Evolutionary conservation across 169 alveolate genomes (phyloP), one percentile per base, ranked within the genome.

Genomic region (Perkinsus marinus): DNA sequence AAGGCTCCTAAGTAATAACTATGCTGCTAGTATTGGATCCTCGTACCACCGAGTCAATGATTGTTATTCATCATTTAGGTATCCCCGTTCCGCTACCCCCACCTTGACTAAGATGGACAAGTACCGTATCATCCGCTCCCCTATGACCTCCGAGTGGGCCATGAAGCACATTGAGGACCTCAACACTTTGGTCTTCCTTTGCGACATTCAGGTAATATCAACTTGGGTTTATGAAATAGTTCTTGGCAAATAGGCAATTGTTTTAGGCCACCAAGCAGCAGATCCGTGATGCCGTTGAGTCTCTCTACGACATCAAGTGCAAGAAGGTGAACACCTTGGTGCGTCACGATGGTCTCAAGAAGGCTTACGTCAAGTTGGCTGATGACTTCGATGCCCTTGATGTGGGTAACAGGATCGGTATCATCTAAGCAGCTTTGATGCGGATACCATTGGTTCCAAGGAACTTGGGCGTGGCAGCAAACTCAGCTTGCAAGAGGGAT

Each of bases 331-430:
- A 99, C 96, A 98, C 99, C 90, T 97, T 98, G 43, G 98, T 96
- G 95, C 95, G 97, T 94, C 98, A 98, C 37, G 99, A 97, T 93
- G 99, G 99, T 89, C 97, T 93, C 93, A 98, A 98, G 98, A 98
- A 98, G 97, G 99, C 99, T 69, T 98, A 96, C 96, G 99, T 98
- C 90, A 97, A 97, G 92, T 94, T 98, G 68, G 96, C 99, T 30
- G 96, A 98, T 46, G 99, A 98, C 92, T 97, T 96, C 92, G 99
- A 98, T 91, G 99, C 99, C 91, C 97, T 98, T 91, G 99, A 98
- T 91, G 99, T 98, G 90, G 99, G 99, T 92, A 98, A 98, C 98
- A 98, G 97, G 93, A 98, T 98, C 92, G 99, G 99, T 93, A 97
- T 98, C 94, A 96, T 98, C 94, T 98, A 96, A 98, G 79, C 93